phyloP scores from a whole-genome alignment of 176 grass and related monocot genomes.

The bread wheat (Triticum aestivum) region IWGSC_CS_RefSeq_v2.1 NC_057801.1:714172228-714172727 shows the following conservation, averaged over 20 bases:
- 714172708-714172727: no score
- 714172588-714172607: conserved; percentile 10
- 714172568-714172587: conserved; percentile 42
- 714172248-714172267: background rate
- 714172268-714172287: background rate
- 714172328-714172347: background rate
- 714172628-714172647: conserved; percentile 83
- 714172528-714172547: background rate
- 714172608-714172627: conserved; percentile 79
- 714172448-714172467: background rate
- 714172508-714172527: background rate
- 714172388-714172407: background rate
- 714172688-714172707: no score
- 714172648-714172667: conserved; percentile 63
- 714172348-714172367: no score
- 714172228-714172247: no score
- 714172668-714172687: background rate
- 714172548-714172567: conserved; percentile 21
- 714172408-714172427: background rate
- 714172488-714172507: background rate
- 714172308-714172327: background rate
- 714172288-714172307: background rate
- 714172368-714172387: background rate
- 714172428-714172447: background rate
- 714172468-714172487: background rate